Conservation (phyloP, 148 eudicot species). For the Suaeda aralocaspica region DNA sequence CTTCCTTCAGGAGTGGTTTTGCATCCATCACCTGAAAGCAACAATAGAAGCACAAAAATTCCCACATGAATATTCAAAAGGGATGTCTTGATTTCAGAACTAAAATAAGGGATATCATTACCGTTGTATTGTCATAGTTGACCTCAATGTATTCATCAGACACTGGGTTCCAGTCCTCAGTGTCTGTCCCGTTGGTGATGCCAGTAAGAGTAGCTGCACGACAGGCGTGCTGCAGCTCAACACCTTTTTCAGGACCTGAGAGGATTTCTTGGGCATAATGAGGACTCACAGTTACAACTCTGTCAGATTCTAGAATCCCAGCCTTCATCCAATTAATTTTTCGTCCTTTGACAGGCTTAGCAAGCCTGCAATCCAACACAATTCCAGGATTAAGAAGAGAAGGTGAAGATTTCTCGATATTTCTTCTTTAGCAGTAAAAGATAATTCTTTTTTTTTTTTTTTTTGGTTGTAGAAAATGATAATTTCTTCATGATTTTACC, state of each 20-base stretch:
- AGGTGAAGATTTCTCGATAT: neutral
- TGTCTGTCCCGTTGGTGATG: conserved; percentile 86
- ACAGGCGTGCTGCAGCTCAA: conserved; percentile 56
- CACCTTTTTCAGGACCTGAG: conserved; percentile 64
- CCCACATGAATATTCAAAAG: neutral
- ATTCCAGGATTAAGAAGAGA: neutral
- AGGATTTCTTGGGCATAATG: conserved; percentile 74
- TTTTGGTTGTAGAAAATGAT: neutral
- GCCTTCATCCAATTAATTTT: conserved; percentile 99
- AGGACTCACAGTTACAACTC: conserved; percentile 87
- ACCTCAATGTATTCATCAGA: conserved; percentile 60
- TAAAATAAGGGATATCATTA: conserved; percentile 21
- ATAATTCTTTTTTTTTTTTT: neutral
- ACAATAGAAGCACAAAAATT: neutral
- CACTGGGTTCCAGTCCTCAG: conserved; percentile 84
- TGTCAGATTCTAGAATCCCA: conserved; percentile 64
- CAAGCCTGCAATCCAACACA: conserved; percentile 39
- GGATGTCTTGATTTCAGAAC: too few species aligned
- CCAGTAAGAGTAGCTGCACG: conserved; percentile 54
- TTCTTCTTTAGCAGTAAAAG: neutral
- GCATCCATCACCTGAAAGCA: conserved; percentile 63
- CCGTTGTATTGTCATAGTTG: conserved; percentile 68
- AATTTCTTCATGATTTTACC: conserved; percentile 37
- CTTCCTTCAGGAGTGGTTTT: conserved; percentile 78
- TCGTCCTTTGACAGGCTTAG: conserved; percentile 76